Conservation (phyloP, 192 early-diverging fungal species). For the Mortierella hygrophila region DNA sequence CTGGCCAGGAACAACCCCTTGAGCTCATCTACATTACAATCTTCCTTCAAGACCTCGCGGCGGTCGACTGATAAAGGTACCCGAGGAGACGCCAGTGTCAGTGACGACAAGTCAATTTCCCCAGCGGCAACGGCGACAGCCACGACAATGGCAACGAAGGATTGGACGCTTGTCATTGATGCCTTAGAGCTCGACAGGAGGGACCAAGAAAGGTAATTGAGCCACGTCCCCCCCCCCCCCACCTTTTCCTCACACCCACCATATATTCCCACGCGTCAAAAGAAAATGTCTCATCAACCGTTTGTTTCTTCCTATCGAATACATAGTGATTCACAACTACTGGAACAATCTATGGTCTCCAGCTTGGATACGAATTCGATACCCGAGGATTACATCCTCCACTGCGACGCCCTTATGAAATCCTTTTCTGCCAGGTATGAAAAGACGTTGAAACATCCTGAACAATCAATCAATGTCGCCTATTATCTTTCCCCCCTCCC, state of each 20-base stretch:
- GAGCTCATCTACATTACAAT: not conserved
- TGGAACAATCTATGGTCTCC: slow-evolving; percentile 45
- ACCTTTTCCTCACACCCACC: not conserved
- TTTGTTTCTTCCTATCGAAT: not conserved
- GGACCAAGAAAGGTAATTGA: slow-evolving; percentile 34
- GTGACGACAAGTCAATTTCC: not conserved
- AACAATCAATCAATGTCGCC: not conserved
- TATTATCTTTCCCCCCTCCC: not conserved
- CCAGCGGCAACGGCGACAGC: not conserved
- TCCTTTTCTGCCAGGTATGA: slow-evolving; percentile 39
- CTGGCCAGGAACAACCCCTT: not conserved
- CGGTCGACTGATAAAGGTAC: not conserved
- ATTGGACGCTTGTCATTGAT: slow-evolving; percentile 46
- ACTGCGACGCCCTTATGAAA: slow-evolving; percentile 40
- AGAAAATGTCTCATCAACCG: not conserved
- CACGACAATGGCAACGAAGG: not conserved
- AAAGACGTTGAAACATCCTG: not conserved
- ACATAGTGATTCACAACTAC: slow-evolving; percentile 34
- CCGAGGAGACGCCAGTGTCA: not conserved
- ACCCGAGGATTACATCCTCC: slow-evolving; percentile 31
- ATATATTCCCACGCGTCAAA: not conserved
- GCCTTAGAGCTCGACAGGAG: slow-evolving; percentile 30
- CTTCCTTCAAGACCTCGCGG: not conserved
- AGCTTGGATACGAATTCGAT: slow-evolving; percentile 36
- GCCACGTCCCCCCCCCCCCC: not conserved